Conservation (phyloP, 495 filamentous ascomycete species). For the Darksidea phi region DNA sequence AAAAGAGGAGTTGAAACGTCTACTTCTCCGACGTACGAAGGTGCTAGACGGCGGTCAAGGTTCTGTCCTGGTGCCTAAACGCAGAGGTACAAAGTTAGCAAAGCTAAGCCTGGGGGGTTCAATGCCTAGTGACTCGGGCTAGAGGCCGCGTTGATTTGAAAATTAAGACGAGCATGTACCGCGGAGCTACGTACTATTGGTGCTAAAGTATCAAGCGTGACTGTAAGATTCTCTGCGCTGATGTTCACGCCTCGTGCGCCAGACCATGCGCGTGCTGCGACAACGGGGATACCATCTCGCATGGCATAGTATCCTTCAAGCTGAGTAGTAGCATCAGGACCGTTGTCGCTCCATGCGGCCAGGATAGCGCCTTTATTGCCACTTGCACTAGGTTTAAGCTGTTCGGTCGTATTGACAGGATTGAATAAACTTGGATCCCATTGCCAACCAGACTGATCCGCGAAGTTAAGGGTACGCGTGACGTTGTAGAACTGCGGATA, state of each 20-base stretch:
- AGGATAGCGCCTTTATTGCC: constrained; percentile 52
- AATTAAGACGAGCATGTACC: too few species aligned
- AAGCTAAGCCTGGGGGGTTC: too few species aligned
- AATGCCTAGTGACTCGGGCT: too few species aligned
- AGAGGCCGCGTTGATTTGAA: too few species aligned
- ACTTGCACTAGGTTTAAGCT: constrained; percentile 36
- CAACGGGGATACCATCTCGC: constrained; percentile 52
- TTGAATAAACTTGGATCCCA: constrained; percentile 55
- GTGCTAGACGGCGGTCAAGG: constrained; percentile 45
- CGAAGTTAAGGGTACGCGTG: constrained; percentile 51
- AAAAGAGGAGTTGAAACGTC: constrained; percentile 3
- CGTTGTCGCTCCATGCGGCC: constrained; percentile 59
- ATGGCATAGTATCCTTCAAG: constrained; percentile 56
- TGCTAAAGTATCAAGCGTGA: constrained; percentile 44
- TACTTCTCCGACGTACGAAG: neutral
- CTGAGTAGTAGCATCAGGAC: constrained; percentile 57
- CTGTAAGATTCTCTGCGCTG: constrained; percentile 31
- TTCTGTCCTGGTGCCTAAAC: constrained; percentile 53
- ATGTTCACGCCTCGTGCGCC: constrained; percentile 46
- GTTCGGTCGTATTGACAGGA: constrained; percentile 47
- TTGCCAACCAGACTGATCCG: constrained; percentile 46
- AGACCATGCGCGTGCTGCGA: constrained; percentile 50
- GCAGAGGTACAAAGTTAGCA: too few species aligned
- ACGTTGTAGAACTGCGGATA: constrained; percentile 57
- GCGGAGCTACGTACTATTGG: too few species aligned